These are phyloP conservation scores for Dactylorhiza incarnata DNA, from an alignment of 106 monocot genomes.

Conservation along the genomic window DNA sequence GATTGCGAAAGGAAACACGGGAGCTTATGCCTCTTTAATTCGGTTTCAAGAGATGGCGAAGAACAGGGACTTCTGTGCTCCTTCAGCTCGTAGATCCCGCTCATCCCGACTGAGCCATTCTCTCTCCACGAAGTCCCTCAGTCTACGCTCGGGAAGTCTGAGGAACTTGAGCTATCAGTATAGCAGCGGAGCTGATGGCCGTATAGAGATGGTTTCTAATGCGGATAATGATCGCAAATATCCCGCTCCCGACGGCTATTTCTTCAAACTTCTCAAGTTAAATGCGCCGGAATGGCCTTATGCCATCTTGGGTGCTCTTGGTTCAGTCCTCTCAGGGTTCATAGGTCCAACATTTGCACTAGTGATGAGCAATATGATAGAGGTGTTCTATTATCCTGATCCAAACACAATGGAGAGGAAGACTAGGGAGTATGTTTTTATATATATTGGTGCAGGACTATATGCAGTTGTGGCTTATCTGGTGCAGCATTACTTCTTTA, in stretches of 20 bases:
- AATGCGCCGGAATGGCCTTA: constrained; percentile 99
- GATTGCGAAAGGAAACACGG: constrained; percentile 63
- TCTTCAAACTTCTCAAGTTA: constrained; percentile 81
- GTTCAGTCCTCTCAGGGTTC: constrained; percentile 91
- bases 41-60: constrained; percentile 89
- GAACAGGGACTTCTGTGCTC: constrained; percentile 61
- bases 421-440: constrained; percentile 86
- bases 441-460: constrained; percentile 90
- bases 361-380: constrained; percentile 98
- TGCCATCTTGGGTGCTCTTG: constrained; percentile 69
- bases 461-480: constrained; percentile 96
- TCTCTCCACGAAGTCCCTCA: constrained; percentile 92
- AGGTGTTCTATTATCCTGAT: constrained; percentile 92
- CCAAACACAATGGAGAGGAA: constrained; percentile 78
- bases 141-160: constrained; percentile 79
- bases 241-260: constrained; percentile 89
- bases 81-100: constrained; percentile 57
- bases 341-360: constrained; percentile 97
- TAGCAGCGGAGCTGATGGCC: constrained; percentile 90
- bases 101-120: constrained; percentile 88
- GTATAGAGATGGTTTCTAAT: constrained; percentile 95
- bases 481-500: constrained; percentile 97
- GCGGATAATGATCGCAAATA: constrained; percentile 85
- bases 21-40: constrained; percentile 75
- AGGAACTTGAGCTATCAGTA: constrained; percentile 96